A percentile compares a stretch with the other conserved stretches of the same genome.
These are phyloP conservation scores for Helichrysum umbraculigerum DNA, from an alignment of 129 eudicot genomes.

Conservation along the genomic window DNA sequence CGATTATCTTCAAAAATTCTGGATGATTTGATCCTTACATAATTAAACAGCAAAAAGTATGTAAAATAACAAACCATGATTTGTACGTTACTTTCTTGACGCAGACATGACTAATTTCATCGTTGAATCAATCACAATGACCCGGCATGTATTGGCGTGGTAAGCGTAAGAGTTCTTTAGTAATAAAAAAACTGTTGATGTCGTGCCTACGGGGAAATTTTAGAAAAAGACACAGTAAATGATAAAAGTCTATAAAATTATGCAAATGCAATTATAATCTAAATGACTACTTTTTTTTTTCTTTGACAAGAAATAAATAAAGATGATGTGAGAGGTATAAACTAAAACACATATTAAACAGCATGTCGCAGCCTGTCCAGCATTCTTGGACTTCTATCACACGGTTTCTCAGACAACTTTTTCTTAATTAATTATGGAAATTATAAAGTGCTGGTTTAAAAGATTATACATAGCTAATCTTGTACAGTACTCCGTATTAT, in stretches of 20 bases:
- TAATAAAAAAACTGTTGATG: neutral
- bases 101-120: neutral
- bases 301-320: conserved; percentile 25
- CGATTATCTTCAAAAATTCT: too few relatives aligned
- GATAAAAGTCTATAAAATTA: neutral
- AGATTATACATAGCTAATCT: neutral
- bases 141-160: neutral
- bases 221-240: neutral
- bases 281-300: neutral
- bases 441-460: neutral
- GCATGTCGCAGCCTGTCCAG: conserved; percentile 42
- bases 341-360: conserved; percentile 6
- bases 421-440: neutral
- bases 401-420: conserved; percentile 29
- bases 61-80: neutral
- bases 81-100: neutral
- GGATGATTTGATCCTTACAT: neutral
- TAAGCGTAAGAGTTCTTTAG: neutral
- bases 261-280: neutral
- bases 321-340: conserved; percentile 33
- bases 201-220: neutral
- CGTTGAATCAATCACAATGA: neutral
- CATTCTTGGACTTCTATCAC: conserved; percentile 28
- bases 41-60: too few relatives aligned
- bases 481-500: too few relatives aligned